Percentiles rank a stretch among this genome's conserved stretches.
These are phyloP conservation scores for Trichosporon sp. DNA, from an alignment of 1,284 basidiomycete genomes.

Conservation along the genomic window DNA sequence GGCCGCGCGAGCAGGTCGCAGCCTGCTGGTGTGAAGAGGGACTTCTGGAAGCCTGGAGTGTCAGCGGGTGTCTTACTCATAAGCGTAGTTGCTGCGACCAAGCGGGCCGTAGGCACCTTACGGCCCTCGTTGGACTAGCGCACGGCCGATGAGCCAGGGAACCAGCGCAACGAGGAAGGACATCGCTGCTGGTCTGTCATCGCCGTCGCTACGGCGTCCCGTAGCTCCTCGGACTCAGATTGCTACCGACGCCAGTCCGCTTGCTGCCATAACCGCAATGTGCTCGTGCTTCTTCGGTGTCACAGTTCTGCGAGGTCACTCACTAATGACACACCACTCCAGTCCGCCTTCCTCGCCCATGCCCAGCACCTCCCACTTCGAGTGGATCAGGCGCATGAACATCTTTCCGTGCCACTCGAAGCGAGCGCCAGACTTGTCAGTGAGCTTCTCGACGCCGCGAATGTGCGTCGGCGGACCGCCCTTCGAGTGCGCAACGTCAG, in stretches of 20 bases:
- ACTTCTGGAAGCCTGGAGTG: slow-evolving; percentile 51
- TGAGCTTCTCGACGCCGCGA: slow-evolving; percentile 43
- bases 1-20: slow-evolving; percentile 52
- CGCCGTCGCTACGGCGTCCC: no score
- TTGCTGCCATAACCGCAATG: no score
- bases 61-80: background rate
- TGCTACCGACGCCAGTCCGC: no score
- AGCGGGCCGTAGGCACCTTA: background rate
- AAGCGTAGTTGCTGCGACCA: no score
- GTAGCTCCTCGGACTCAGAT: no score
- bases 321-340: slow-evolving; percentile 53
- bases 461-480: slow-evolving; percentile 24
- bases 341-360: slow-evolving; percentile 36
- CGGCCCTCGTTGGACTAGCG: no score
- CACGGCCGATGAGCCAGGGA: background rate
- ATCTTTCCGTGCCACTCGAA: slow-evolving; percentile 54
- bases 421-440: slow-evolving; percentile 37
- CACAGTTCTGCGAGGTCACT: slow-evolving; percentile 9
- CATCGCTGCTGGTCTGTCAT: no score
- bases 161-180: no score
- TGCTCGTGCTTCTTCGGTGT: background rate
- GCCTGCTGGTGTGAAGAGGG: slow-evolving; percentile 55
- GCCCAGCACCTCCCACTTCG: slow-evolving; percentile 54
- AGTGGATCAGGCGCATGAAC: slow-evolving; percentile 49
- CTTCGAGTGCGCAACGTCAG: slow-evolving; percentile 9